Conservation (phyloP, 208 protist genomes). For the Naegleria gruberi region DNA sequence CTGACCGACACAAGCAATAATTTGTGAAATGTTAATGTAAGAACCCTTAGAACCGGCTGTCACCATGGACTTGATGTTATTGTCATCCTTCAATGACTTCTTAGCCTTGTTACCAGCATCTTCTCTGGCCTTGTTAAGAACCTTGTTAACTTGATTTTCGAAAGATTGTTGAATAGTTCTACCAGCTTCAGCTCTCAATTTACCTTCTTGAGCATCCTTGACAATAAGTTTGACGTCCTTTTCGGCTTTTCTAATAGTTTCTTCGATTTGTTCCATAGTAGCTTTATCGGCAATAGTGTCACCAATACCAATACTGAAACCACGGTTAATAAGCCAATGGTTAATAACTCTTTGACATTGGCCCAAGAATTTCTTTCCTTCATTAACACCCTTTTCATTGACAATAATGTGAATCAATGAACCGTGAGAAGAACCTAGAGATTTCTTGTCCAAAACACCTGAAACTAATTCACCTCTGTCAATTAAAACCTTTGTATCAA, state of each 20-base stretch:
- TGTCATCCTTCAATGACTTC: constrained; percentile 65
- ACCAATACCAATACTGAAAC: constrained; percentile 94
- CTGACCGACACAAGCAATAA: constrained; percentile 98
- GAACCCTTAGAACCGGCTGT: constrained; percentile 96
- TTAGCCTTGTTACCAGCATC: constrained; percentile 72
- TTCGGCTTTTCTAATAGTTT: constrained; percentile 73
- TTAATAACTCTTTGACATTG: constrained; percentile 91
- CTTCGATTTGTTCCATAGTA: constrained; percentile 78
- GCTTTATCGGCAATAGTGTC: constrained; percentile 92
- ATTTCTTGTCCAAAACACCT: constrained; percentile 71
- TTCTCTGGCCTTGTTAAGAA: constrained; percentile 79
- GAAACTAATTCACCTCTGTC: constrained; percentile 75
- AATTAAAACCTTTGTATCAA: constrained; percentile 66
- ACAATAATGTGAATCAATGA: constrained; percentile 93
- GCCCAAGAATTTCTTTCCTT: constrained; percentile 68
- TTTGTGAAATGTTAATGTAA: constrained; percentile 97
- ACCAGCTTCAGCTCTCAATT: constrained; percentile 85
- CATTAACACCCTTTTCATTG: constrained; percentile 91
- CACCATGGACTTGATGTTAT: constrained; percentile 93
- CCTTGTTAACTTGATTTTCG: constrained; percentile 92
- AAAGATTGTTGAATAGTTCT: constrained; percentile 93
- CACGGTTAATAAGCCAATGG: constrained; percentile 88
- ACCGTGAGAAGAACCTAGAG: constrained; percentile 67
- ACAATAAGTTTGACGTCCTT: constrained; percentile 79
- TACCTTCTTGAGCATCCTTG: constrained; percentile 72